Conservation (phyloP, 1,139 yeast genomes). For the Geotrichum phurueaensis region DNA sequence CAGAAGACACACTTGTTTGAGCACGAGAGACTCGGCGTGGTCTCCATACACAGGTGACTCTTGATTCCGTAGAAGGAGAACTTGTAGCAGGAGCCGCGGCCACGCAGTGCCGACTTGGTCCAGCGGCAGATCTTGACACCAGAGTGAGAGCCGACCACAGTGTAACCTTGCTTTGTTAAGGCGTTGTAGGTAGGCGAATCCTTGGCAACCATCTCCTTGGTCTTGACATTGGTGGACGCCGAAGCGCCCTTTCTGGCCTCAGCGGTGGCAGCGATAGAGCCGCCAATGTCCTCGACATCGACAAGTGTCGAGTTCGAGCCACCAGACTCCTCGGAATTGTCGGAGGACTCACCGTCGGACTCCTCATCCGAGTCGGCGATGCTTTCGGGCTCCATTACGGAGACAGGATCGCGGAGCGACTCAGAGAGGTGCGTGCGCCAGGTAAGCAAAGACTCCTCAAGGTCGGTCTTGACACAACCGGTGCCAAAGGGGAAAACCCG, state of each 20-base stretch:
- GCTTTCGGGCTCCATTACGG: conserved; percentile 35
- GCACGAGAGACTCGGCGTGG: conserved; percentile 90
- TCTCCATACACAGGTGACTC: conserved; percentile 91
- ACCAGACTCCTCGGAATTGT: conserved; percentile 28
- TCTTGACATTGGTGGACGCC: conserved; percentile 30
- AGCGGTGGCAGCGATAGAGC: conserved; percentile 21
- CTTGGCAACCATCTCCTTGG: conserved; percentile 83
- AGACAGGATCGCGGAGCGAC: conserved; percentile 60
- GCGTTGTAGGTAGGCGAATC: conserved; percentile 86
- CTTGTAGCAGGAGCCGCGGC: conserved; percentile 91
- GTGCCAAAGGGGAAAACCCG: conserved; percentile 81
- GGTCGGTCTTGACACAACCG: conserved; percentile 70
- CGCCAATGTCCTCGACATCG: conserved; percentile 84
- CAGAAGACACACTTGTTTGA: conserved; percentile 94
- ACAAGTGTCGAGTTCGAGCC: conserved; percentile 36
- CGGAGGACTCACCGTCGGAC: conserved; percentile 39
- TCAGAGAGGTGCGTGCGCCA: conserved; percentile 61
- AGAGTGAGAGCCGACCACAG: conserved; percentile 88
- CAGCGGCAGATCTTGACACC: conserved; percentile 95
- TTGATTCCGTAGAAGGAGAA: conserved; percentile 86
- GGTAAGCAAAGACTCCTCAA: conserved; percentile 54
- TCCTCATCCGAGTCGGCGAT: conserved; percentile 47
- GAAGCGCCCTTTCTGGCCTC: conserved; percentile 19
- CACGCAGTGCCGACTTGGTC: conserved; percentile 92
- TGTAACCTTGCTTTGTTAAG: conserved; percentile 86